Conservation (phyloP, 306 rosid species). For the Lotus japonicus region DNA sequence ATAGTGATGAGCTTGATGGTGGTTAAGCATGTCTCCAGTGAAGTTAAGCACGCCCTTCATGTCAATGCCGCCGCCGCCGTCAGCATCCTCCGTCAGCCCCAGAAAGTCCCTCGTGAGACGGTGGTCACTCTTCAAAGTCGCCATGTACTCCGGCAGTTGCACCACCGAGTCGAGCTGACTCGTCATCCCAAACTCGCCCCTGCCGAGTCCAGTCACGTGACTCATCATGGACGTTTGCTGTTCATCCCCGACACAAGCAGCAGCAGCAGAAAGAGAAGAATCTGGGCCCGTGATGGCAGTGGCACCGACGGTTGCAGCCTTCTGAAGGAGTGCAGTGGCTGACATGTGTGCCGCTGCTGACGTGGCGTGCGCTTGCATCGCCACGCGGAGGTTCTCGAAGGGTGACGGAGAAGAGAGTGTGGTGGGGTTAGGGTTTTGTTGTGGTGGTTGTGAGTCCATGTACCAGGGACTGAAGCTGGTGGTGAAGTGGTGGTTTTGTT, state of each 20-base stretch:
- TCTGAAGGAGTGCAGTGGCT: constrained; percentile 76
- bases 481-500: constrained; percentile 19
- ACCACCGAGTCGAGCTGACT: constrained; percentile 18
- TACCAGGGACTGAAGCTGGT: neutral
- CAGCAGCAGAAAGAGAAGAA: neutral
- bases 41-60: constrained; percentile 41
- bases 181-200: constrained; percentile 31
- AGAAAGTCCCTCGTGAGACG: constrained; percentile 14
- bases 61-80: constrained; percentile 16
- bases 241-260: neutral
- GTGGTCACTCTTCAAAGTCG: neutral
- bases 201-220: constrained; percentile 25
- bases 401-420: too few relatives aligned
- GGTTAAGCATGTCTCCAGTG: too few relatives aligned
- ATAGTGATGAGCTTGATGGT: too few relatives aligned
- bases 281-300: constrained; percentile 21
- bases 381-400: constrained; percentile 9
- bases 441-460: neutral
- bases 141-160: neutral
- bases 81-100: constrained; percentile 33
- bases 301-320: constrained; percentile 67
- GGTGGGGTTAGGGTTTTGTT: constrained; percentile 53
- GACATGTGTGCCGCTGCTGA: constrained; percentile 52
- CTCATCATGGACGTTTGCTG: too few relatives aligned
- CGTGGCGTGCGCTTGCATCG: constrained; percentile 27